These are phyloP conservation scores for Stephania cephalantha DNA, from an alignment of 164 flowering plant species.

Conservation along the genomic window DNA sequence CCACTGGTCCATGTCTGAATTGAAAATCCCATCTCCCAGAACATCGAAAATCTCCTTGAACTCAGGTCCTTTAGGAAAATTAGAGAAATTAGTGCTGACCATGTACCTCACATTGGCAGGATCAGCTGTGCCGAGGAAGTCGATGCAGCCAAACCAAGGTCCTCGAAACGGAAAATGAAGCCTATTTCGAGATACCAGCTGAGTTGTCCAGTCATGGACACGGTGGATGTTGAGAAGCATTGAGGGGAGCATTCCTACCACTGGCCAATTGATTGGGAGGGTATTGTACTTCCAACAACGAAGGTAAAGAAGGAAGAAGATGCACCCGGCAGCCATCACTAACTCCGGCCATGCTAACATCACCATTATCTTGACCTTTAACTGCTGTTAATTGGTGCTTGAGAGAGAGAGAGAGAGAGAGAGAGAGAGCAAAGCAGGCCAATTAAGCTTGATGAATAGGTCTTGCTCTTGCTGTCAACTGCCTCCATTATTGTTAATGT, in stretches of 20 bases:
- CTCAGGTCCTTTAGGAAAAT: slow-evolving; percentile 35
- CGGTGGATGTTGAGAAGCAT: slow-evolving; percentile 14
- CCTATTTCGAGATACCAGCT: slow-evolving; percentile 4
- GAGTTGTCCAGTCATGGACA: slow-evolving; percentile 20
- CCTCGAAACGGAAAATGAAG: slow-evolving; percentile 32
- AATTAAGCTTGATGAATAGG: background rate
- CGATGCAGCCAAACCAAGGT: slow-evolving; percentile 29
- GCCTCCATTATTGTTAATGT: too few species aligned
- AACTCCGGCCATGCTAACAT: slow-evolving; percentile 16
- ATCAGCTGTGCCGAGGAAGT: slow-evolving; percentile 26
- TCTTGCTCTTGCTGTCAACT: too few species aligned
- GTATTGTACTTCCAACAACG: background rate
- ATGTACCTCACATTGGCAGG: slow-evolving; percentile 32
- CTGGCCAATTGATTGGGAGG: slow-evolving; percentile 14
- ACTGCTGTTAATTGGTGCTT: background rate
- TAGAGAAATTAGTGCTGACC: slow-evolving; percentile 28
- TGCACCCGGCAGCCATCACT: slow-evolving; percentile 6
- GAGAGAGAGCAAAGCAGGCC: background rate
- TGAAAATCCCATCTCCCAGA: slow-evolving; percentile 43
- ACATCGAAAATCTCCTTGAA: slow-evolving; percentile 27
- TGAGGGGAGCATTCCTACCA: slow-evolving; percentile 26
- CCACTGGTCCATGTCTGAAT: slow-evolving; percentile 27
- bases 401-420: background rate
- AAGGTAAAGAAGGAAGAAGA: slow-evolving; percentile 6
- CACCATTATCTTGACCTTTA: background rate